A percentile compares a stretch with the other conserved stretches of the same genome.
Conservation (phyloP, 306 rosid genomes). For the Gastrolobium villosum region DNA sequence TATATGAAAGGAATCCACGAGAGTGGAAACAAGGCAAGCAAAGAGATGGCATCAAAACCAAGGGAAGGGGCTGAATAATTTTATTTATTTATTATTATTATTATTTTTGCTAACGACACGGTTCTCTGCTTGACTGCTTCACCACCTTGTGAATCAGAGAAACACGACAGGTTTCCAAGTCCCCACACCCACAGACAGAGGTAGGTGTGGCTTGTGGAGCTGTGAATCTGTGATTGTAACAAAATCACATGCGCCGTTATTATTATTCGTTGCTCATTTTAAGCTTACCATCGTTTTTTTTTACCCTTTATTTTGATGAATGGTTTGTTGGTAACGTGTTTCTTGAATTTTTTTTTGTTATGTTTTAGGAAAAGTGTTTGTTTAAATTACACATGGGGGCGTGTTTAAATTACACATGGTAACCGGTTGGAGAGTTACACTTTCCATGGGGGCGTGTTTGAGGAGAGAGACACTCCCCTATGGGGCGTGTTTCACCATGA, state of each 20-base stretch:
- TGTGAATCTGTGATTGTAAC: conserved; percentile 53
- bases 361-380: neutral
- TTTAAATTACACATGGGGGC: too few species aligned
- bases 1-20: conserved; percentile 26
- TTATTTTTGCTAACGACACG: conserved; percentile 30
- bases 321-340: conserved; percentile 2
- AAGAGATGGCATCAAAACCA: conserved; percentile 43
- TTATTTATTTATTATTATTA: neutral
- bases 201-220: conserved; percentile 38
- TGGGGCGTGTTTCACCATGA: too few species aligned
- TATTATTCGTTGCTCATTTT: conserved; percentile 2
- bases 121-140: conserved; percentile 42
- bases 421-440: too few species aligned
- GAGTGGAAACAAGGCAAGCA: conserved; percentile 24
- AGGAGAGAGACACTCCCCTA: too few species aligned
- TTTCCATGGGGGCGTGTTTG: too few species aligned
- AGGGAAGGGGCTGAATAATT: conserved; percentile 26
- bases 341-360: neutral
- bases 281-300: neutral
- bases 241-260: conserved; percentile 49
- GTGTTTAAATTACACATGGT: too few species aligned
- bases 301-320: neutral
- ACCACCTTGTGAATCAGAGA: conserved; percentile 1
- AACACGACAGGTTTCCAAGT: conserved; percentile 59
- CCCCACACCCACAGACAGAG: conserved; percentile 60